phyloP scores from a whole-genome alignment of 768 basidiomycete genomes.

The Mycena floridula region DNA sequence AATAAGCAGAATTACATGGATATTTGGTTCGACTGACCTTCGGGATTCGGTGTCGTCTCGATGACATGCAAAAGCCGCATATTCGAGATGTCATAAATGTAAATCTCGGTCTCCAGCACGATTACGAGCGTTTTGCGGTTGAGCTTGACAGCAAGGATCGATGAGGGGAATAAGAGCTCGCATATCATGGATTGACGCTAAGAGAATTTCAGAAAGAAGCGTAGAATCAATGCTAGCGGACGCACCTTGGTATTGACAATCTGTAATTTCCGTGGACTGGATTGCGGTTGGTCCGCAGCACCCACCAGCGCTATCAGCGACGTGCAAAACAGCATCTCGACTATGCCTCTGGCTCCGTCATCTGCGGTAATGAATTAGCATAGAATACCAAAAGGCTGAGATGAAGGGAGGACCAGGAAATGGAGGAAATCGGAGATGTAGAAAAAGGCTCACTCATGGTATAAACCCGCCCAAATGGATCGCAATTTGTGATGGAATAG shows the following conservation, averaged over 20 bases:
- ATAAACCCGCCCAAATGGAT: conserved; percentile 95
- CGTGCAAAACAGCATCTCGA: conserved; percentile 99
- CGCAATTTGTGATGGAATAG: conserved; percentile 96
- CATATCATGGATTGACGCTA: conserved; percentile 98
- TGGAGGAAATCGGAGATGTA: no score
- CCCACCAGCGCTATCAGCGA: conserved; percentile 96
- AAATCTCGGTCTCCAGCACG: conserved; percentile 95
- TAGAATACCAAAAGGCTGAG: no score
- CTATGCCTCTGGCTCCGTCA: conserved; percentile 92
- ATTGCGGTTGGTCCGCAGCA: conserved; percentile 86
- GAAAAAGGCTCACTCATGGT: conserved; percentile 70
- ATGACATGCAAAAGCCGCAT: conserved; percentile 98
- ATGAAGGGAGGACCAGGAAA: conserved; percentile 1
- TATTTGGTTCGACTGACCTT: conserved; percentile 47
- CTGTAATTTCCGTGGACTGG: conserved; percentile 89
- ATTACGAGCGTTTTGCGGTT: conserved; percentile 96
- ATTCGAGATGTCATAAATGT: conserved; percentile 98
- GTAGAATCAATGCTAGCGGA: background rate
- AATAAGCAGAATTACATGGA: conserved; percentile 1
- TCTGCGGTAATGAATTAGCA: conserved; percentile 36
- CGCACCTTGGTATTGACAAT: conserved; percentile 97
- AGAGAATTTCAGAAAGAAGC: conserved; percentile 6
- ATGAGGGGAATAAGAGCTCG: conserved; percentile 95
- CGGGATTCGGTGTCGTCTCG: conserved; percentile 93
- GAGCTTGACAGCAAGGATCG: conserved; percentile 94